A percentile compares a stretch with the other conserved stretches of the same genome.
Evolutionary conservation across 2,329 filamentous ascomycete species (phyloP).

Genomic region (Penicillium sp.): DNA sequence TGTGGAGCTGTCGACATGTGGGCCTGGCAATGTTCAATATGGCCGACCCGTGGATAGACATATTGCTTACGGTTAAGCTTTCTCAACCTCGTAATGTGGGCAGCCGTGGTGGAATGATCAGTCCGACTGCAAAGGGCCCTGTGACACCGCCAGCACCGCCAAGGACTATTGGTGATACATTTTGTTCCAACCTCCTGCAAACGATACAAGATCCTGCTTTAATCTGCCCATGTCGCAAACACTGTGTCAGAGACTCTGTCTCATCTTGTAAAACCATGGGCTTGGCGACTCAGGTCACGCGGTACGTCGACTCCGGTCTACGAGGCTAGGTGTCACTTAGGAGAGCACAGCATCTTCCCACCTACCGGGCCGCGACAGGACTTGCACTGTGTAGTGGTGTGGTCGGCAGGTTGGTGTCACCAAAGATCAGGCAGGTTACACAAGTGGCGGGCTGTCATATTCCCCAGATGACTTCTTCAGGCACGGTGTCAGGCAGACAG

Average conservation of each 20-base stretch:
- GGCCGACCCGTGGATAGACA: background rate
- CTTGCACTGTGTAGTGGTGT: conserved; percentile 5
- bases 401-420: conserved; percentile 5
- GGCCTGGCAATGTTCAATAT: background rate
- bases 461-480: background rate
- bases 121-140: background rate
- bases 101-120: conserved; percentile 14
- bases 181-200: conserved; percentile 1
- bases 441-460: conserved; percentile 2
- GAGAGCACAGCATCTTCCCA: background rate
- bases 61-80: conserved; percentile 9
- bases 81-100: conserved; percentile 2
- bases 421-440: background rate
- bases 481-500: background rate
- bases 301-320: background rate
- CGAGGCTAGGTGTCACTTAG: background rate
- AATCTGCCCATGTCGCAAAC: background rate
- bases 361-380: conserved; percentile 9
- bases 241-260: background rate
- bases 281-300: background rate
- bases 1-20: background rate
- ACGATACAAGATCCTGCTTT: background rate
- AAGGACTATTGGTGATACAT: conserved; percentile 13
- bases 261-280: background rate
- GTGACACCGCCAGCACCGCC: conserved; percentile 9